These are phyloP conservation scores for Quercus rubra DNA, from an alignment of 306 rosid genomes.

Conservation along the genomic window DNA sequence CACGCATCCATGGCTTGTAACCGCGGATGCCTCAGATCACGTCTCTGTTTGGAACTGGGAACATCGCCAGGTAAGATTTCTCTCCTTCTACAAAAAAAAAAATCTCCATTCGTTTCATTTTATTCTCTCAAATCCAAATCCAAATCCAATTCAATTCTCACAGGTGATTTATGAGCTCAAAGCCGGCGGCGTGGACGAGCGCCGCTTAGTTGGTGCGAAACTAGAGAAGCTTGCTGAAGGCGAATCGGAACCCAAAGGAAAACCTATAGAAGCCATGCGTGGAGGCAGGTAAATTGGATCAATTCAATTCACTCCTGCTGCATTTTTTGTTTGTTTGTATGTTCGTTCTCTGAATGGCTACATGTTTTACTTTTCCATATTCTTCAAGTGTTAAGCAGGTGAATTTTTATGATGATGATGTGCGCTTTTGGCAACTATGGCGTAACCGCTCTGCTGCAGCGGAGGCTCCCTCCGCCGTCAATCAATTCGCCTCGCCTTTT, in stretches of 20 bases:
- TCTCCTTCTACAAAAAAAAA: too few relatives aligned
- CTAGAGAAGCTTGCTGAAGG: slow-evolving; percentile 99
- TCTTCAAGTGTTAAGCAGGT: slow-evolving; percentile 91
- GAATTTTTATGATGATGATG: slow-evolving; percentile 87
- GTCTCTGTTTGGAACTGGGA: slow-evolving; percentile 99
- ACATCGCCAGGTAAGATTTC: slow-evolving; percentile 70
- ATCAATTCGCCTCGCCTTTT: slow-evolving; percentile 62
- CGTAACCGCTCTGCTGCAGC: slow-evolving; percentile 90
- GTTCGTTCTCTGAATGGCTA: slow-evolving; percentile 21
- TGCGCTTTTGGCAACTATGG: slow-evolving; percentile 97
- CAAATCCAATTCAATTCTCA: neutral
- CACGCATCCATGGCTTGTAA: slow-evolving; percentile 99
- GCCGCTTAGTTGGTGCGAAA: slow-evolving; percentile 95
- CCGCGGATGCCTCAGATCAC: slow-evolving; percentile 93
- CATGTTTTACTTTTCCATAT: neutral
- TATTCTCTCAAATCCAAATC: neutral
- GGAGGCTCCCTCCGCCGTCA: slow-evolving; percentile 85
- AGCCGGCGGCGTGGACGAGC: slow-evolving; percentile 96
- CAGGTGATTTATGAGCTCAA: slow-evolving; percentile 93
- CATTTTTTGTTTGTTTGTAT: slow-evolving; percentile 2
- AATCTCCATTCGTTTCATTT: neutral
- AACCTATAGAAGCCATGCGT: slow-evolving; percentile 93
- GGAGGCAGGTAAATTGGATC: slow-evolving; percentile 76
- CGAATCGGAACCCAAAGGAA: slow-evolving; percentile 85
- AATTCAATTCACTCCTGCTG: neutral